Evolutionary conservation across 2,329 filamentous ascomycete genomes (phyloP), one percentile per base, ranked within the genome.

Genomic region (Raffaelea deltoideospora): DNA sequence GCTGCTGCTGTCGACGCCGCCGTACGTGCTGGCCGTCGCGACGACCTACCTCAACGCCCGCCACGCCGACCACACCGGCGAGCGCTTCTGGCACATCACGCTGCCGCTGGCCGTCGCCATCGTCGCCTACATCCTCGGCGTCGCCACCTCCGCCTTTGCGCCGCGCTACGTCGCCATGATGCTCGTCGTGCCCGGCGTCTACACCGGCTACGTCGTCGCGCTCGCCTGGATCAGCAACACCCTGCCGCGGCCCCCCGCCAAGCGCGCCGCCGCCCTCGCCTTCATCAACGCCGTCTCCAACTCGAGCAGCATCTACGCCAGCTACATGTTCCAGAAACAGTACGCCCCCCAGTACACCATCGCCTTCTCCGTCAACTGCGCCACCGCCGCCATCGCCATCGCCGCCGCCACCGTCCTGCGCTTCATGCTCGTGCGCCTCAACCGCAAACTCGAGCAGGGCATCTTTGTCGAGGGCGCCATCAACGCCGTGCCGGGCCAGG

Each of bases 221-320:
- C 60, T 83, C 4, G 69, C 76, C 3, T 90, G 82, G 82, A 84
- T 87, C 44, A 74, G 69, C 33, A 83, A 80, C 50, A 79, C 76
- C 1, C 65, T 88, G 35, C 80, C 81, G 0, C 70, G 81, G 5
- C 82, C 83, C 4, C 78, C 80, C 0, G 75, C 80, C 3, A 87
- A 87, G 59, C 69, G 79, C 41, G 64, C 64, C 2, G 63, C 79
- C 0, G 79, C 79, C 0, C 53, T 88, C 5, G 82, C 80, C 1
- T 75, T 79, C 42, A 83, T 87, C 55, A 88, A 88, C 50, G 76
- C 76, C 3, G 64, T 83, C 10, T 72, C 68, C 15, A 85, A 87
- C 51, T 64, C 67, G 10, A 72, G 71, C 30, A 74, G 67, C 33
- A 86, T 87, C 44, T 86, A 79, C 48, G 73, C 53, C 13, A 57